Conservation (phyloP, 495 filamentous ascomycete genomes). For the Tricharina praecox region DNA sequence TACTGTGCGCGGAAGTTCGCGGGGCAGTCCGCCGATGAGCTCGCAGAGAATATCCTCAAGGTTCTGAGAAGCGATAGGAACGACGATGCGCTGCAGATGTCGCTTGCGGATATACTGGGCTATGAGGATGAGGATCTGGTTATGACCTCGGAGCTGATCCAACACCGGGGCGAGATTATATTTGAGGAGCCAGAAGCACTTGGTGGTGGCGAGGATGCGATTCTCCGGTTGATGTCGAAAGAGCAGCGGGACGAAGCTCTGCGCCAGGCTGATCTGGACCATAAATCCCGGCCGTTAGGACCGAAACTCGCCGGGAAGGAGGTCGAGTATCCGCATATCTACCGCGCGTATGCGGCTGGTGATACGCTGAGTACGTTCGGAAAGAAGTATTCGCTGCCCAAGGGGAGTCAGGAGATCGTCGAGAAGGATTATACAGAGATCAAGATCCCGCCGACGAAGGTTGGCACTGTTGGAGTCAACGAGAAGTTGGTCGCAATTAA, state of each 20-base stretch:
- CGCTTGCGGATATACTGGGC: slow-evolving; percentile 76
- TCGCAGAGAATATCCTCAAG: slow-evolving; percentile 16
- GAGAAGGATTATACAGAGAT: slow-evolving; percentile 73
- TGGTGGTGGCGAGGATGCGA: slow-evolving; percentile 33
- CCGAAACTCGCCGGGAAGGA: slow-evolving; percentile 32
- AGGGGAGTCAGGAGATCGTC: slow-evolving; percentile 44
- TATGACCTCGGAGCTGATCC: slow-evolving; percentile 64
- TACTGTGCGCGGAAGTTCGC: slow-evolving; percentile 27
- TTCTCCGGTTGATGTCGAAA: slow-evolving; percentile 49
- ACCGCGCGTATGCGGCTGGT: slow-evolving; percentile 60
- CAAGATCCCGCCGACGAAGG: slow-evolving; percentile 60
- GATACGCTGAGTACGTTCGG: slow-evolving; percentile 65
- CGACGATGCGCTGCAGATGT: slow-evolving; percentile 75
- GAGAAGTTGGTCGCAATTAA: slow-evolving; percentile 61
- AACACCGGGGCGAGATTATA: slow-evolving; percentile 49
- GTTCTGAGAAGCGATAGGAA: slow-evolving; percentile 53
- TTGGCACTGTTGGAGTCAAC: slow-evolving; percentile 52
- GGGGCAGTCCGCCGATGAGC: slow-evolving; percentile 5
- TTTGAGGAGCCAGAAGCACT: not conserved
- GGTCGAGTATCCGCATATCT: slow-evolving; percentile 78
- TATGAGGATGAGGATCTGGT: slow-evolving; percentile 85
- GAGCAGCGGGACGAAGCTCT: slow-evolving; percentile 62
- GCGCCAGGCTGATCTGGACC: slow-evolving; percentile 55
- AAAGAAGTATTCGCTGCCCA: slow-evolving; percentile 56
- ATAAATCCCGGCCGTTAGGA: slow-evolving; percentile 57